Percentiles rank a stretch among this genome's conserved stretches.
Conservation (phyloP, 2,329 filamentous ascomycete genomes). For the Phialophora verrucosa region DNA sequence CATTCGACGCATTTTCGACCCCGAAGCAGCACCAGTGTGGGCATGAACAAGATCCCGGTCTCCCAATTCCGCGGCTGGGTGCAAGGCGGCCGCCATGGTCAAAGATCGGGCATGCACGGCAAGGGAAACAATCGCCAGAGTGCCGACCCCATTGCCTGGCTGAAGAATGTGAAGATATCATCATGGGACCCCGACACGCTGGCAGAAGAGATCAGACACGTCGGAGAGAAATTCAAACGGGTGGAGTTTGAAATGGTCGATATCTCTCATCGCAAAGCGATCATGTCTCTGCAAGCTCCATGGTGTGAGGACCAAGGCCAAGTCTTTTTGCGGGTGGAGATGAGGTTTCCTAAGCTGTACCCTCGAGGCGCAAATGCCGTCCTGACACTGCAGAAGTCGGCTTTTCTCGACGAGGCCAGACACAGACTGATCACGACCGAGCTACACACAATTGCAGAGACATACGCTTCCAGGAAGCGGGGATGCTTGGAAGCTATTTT, state of each 20-base stretch:
- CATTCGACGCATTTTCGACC: slow-evolving; percentile 30
- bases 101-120: slow-evolving; percentile 55
- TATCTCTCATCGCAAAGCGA: slow-evolving; percentile 58
- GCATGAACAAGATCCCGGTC: slow-evolving; percentile 59
- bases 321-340: slow-evolving; percentile 62
- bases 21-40: slow-evolving; percentile 49
- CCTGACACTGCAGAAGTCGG: slow-evolving; percentile 63
- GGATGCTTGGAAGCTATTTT: slow-evolving; percentile 67
- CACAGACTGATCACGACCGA: slow-evolving; percentile 58
- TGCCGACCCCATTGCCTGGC: slow-evolving; percentile 67
- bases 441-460: slow-evolving; percentile 61
- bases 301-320: slow-evolving; percentile 61
- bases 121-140: slow-evolving; percentile 55
- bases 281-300: slow-evolving; percentile 64
- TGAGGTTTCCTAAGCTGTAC: slow-evolving; percentile 64
- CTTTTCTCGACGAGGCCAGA: slow-evolving; percentile 59
- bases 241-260: slow-evolving; percentile 66
- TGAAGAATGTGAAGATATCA: slow-evolving; percentile 67
- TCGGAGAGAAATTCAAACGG: slow-evolving; percentile 66
- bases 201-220: slow-evolving; percentile 66
- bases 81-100: slow-evolving; percentile 55
- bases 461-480: slow-evolving; percentile 58
- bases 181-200: slow-evolving; percentile 60
- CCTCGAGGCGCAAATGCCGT: slow-evolving; percentile 57
- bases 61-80: slow-evolving; percentile 51